A percentile compares a stretch with the other conserved stretches of the same genome.
These are phyloP conservation scores for Penicillium ochrochloron DNA, from an alignment of 495 filamentous ascomycete species.

Conservation along the genomic window DNA sequence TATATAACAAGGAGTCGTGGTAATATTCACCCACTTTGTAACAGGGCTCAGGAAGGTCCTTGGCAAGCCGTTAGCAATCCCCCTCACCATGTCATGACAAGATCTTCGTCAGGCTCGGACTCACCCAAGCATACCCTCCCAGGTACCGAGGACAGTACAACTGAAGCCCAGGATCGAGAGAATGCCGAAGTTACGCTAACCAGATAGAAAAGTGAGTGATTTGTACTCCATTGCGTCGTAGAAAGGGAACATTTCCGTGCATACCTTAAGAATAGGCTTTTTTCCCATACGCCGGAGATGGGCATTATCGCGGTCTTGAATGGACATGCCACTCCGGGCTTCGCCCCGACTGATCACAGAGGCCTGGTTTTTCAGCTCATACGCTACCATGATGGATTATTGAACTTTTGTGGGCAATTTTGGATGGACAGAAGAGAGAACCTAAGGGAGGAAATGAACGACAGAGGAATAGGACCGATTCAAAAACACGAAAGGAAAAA, in stretches of 20 bases:
- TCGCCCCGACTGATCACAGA: slow-evolving; percentile 13
- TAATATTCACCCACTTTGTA: slow-evolving; percentile 23
- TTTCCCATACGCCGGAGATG: slow-evolving; percentile 45
- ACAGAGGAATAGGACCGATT: neutral
- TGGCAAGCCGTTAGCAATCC: neutral
- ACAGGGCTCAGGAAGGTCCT: slow-evolving; percentile 31
- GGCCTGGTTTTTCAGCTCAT: slow-evolving; percentile 28
- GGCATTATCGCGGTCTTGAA: slow-evolving; percentile 37
- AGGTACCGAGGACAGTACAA: slow-evolving; percentile 44
- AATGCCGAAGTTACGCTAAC: slow-evolving; percentile 2
- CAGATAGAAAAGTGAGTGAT: neutral
- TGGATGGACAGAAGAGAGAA: slow-evolving; percentile 3
- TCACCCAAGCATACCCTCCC: slow-evolving; percentile 33
- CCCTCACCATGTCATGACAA: neutral
- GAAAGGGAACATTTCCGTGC: neutral
- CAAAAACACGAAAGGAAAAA: slow-evolving; percentile 4
- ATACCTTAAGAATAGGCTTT: slow-evolving; percentile 47
- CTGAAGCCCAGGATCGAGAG: slow-evolving; percentile 25
- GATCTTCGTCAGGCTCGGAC: neutral
- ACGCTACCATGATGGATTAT: slow-evolving; percentile 20
- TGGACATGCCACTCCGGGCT: slow-evolving; percentile 5
- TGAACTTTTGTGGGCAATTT: neutral
- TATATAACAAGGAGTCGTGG: neutral
- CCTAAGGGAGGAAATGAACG: slow-evolving; percentile 10
- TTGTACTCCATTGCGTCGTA: neutral